Evolutionary conservation across 306 rosid genomes (phyloP), one percentile per base, ranked within the genome.

Genomic region (Benincasa hispida): DNA sequence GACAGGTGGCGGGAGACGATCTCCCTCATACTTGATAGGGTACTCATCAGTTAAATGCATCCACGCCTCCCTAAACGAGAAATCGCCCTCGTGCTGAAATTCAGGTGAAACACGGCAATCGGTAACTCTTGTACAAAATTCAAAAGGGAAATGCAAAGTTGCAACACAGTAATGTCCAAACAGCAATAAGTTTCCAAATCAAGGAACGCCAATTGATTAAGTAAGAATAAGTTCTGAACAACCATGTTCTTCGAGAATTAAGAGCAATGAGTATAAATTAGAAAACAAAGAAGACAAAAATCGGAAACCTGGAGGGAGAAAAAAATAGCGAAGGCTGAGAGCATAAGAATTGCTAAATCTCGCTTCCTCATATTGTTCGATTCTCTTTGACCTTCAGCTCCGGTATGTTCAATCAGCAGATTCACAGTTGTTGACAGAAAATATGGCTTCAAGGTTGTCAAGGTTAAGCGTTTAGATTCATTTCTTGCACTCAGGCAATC

Each of bases 331-430:
- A 95, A 92, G 78, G 99, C 96, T 11, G 89, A 89, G 58, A 95
- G 99, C 98, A 95, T 95, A 42, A 95, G 98, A 83, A 95, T 95
- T 65, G 98, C 91, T 80, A 95, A 90, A 85, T 95, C 99, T 56
- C 99, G 98, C 90, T 95, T 95, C 93, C 99, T 95, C 99, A 95
- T 92, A 3, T 34, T 69, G 58, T 60, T 22, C 3, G 62, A 32
- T 72, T 30, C 47, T 30, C 28, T 30, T 30, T 27, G 76, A 72
- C 41, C 59, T 47, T 48, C 76, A 72, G 76, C 76, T 72, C 58
- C 59, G 17, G 76, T 72, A 27, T 25, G 76, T 48, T 47, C 25
- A 48, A 72, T 72, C 24, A 14, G 57, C 32, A 24, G 76, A 72
- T 47, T 42, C 76, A 27, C 24, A 48, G 76, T 48, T 42, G 55